Evolutionary conservation across 176 grass and related monocot genomes (phyloP).

Genomic region (Musa acuminata): DNA sequence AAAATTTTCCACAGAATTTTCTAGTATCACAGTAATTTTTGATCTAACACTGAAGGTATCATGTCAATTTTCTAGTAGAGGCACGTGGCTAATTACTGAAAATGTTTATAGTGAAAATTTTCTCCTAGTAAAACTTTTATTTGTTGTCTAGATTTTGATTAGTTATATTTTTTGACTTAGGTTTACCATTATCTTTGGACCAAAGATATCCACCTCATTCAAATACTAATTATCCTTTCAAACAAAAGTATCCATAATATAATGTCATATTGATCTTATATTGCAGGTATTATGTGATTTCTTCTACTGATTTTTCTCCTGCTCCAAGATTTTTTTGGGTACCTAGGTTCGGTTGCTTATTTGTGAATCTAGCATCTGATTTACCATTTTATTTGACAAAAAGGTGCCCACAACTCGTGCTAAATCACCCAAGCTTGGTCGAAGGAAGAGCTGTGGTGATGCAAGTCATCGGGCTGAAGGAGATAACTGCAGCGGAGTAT

Average conservation of each 20-base stretch:
- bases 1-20: neutral
- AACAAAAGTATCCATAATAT: no score
- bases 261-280: neutral
- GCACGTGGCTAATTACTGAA: no score
- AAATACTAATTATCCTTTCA: no score
- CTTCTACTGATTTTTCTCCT: neutral
- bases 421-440: constrained; percentile 90
- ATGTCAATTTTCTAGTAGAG: no score
- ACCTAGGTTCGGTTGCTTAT: neutral
- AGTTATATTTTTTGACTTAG: no score
- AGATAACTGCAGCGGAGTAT: constrained; percentile 31
- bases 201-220: no score
- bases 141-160: no score
- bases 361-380: neutral
- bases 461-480: constrained; percentile 43
- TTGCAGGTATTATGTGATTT: neutral
- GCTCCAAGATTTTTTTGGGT: neutral
- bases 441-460: constrained; percentile 67
- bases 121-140: no score
- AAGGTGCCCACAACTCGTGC: constrained; percentile 88
- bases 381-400: neutral
- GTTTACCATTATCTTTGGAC: no score
- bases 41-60: no score
- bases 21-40: neutral
- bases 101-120: no score